Base-by-base conservation (phyloP, 2,329 filamentous ascomycete genomes). In the Colletotrichum shisoi region DNA sequence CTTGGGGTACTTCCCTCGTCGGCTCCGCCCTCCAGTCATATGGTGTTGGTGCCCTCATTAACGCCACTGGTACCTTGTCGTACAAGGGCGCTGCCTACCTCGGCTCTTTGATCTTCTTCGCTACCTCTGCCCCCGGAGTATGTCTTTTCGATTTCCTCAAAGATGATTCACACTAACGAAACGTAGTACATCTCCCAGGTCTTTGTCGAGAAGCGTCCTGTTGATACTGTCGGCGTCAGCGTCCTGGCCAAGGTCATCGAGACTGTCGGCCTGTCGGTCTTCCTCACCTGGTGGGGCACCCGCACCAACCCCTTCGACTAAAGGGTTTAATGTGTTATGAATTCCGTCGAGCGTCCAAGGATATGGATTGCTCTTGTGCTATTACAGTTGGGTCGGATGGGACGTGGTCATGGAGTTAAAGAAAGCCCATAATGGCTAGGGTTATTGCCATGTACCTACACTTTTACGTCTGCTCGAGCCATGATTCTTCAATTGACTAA, bases 11-110 rank as follows among this genome's bases (percentile, higher is more conserved):
- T 71, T 95, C 93, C 46, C 86, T 98, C 70, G 84, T 93, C 77
- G 95, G 95, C 78, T 95, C 93, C 65, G 93, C 91, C 68, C 81
- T 97, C 69, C 93, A 97, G 84, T 88, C 90, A 70, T 97, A 97
- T 76, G 93, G 93, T 77, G 90, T 97, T 70, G 93, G 90, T 73
- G 93, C 93, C 70, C 84, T 97, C 72, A 91, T 94, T 85, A 98
- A 98, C 80, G 93, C 94, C 72, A 98, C 94, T 48, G 94, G 93
- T 72, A 97, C 94, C 62, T 85, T 98, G 71, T 93, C 88, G 82
- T 98, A 98, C 86, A 98, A 97, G 88, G 95, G 95, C 73, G 93
- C 95, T 70, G 93, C 94, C 63, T 98, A 97, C 83, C 85, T 98
- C 69, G 95, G 95, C 72, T 86, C 86, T 69, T 84, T 98, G 78